A percentile compares a stretch with the other conserved stretches of the same genome.
Conservation (phyloP, 352 stramenopile genomes). For the Phytopythium chamaehyphon region DNA sequence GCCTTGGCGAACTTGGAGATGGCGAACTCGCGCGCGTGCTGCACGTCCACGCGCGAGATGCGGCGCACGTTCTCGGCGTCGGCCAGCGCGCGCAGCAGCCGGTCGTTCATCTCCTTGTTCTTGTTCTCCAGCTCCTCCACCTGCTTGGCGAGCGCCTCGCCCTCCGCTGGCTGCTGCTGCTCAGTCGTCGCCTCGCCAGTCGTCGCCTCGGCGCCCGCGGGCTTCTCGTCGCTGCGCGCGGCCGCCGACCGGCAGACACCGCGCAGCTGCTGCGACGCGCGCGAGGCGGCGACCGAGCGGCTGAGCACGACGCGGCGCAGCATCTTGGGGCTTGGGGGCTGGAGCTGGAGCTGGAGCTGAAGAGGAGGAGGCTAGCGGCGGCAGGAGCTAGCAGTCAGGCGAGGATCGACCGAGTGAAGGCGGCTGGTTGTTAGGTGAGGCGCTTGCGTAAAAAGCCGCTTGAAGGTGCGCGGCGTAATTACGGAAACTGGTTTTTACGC, state of each 20-base stretch:
- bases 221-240: slow-evolving; percentile 55
- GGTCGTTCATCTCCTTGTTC: slow-evolving; percentile 84
- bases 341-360: neutral
- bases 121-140: slow-evolving; percentile 65
- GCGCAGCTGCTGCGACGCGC: slow-evolving; percentile 40
- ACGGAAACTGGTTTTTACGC: no score
- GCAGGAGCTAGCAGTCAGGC: neutral
- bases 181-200: slow-evolving; percentile 10
- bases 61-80: slow-evolving; percentile 98
- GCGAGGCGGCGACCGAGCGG: slow-evolving; percentile 26
- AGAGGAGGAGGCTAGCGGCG: neutral
- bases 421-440: neutral
- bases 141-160: slow-evolving; percentile 56
- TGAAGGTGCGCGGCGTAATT: neutral
- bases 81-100: slow-evolving; percentile 88
- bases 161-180: slow-evolving; percentile 18
- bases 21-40: slow-evolving; percentile 92
- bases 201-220: slow-evolving; percentile 12
- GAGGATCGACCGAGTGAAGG: neutral
- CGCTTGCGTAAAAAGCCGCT: neutral
- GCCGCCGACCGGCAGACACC: slow-evolving; percentile 35
- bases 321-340: no score
- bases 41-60: slow-evolving; percentile 93
- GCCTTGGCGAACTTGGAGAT: slow-evolving; percentile 96
- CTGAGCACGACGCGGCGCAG: slow-evolving; percentile 60